These are phyloP conservation scores for Colletotrichum sp. DNA, from an alignment of 2,329 filamentous ascomycete species.

Conservation along the genomic window DNA sequence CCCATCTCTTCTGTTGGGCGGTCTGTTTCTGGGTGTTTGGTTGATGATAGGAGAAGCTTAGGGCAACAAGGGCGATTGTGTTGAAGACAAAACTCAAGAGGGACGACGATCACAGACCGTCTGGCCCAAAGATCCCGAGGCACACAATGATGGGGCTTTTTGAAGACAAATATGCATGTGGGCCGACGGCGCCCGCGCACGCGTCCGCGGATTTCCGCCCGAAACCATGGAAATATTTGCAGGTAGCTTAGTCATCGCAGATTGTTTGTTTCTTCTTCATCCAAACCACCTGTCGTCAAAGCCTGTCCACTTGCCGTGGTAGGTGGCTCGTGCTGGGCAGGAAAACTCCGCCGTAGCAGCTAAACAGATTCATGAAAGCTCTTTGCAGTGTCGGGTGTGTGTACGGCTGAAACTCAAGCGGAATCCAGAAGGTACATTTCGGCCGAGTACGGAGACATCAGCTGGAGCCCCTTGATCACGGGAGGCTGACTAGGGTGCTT, in stretches of 20 bases:
- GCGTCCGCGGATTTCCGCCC: neutral
- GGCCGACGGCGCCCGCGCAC: neutral
- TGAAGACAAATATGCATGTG: slow-evolving; percentile 5
- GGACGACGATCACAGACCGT: neutral
- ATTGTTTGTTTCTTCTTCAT: neutral
- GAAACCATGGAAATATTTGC: neutral
- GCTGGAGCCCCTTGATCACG: neutral
- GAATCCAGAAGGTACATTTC: neutral
- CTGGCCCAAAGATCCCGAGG: neutral
- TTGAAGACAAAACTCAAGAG: neutral
- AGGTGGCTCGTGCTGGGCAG: neutral
- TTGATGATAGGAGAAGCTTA: neutral
- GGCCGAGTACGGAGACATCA: neutral
- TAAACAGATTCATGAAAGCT: neutral
- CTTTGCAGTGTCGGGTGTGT: neutral
- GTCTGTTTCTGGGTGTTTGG: neutral
- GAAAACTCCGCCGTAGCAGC: neutral
- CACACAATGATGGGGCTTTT: neutral
- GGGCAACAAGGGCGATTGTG: neutral
- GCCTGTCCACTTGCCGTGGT: neutral
- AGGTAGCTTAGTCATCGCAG: neutral
- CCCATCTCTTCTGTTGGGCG: neutral
- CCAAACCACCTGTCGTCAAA: neutral
- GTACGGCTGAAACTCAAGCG: neutral
- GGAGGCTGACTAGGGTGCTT: neutral